Conservation (phyloP, 805 yeast genomes). For the Myxozyma vanderwaltii region DNA sequence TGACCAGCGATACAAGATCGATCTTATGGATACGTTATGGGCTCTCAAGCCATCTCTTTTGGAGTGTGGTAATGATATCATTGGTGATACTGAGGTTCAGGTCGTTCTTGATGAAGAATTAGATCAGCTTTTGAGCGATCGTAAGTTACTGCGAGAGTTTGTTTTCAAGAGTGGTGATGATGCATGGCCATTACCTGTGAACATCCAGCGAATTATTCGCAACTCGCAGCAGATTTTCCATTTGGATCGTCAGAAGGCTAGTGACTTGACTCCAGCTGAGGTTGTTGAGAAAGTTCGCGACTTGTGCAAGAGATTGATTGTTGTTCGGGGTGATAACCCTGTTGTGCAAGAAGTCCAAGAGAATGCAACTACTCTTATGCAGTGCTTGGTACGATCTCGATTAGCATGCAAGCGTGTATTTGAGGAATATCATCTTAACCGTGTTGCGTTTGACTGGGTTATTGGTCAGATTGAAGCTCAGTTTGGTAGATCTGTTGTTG, state of each 20-base stretch:
- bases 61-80: constrained; percentile 87
- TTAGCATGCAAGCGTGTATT: constrained; percentile 86
- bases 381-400: constrained; percentile 89
- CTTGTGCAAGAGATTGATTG: constrained; percentile 65
- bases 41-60: constrained; percentile 70
- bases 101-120: constrained; percentile 80
- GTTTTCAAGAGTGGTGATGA: constrained; percentile 93
- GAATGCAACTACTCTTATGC: constrained; percentile 87
- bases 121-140: constrained; percentile 72
- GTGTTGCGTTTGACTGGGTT: constrained; percentile 93
- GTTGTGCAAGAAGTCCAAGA: constrained; percentile 82
- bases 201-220: constrained; percentile 92
- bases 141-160: constrained; percentile 71
- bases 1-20: constrained; percentile 81
- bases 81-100: constrained; percentile 87
- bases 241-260: constrained; percentile 84
- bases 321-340: constrained; percentile 78
- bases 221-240: constrained; percentile 97
- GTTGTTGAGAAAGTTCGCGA: constrained; percentile 71
- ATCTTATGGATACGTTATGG: constrained; percentile 67
- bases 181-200: constrained; percentile 97
- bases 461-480: constrained; percentile 91
- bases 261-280: constrained; percentile 84
- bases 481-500: constrained; percentile 86
- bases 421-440: constrained; percentile 84